Evolutionary conservation across 768 basidiomycete genomes (phyloP), one percentile per base, ranked within the genome.

Genomic region (Pulveroboletus sp.): DNA sequence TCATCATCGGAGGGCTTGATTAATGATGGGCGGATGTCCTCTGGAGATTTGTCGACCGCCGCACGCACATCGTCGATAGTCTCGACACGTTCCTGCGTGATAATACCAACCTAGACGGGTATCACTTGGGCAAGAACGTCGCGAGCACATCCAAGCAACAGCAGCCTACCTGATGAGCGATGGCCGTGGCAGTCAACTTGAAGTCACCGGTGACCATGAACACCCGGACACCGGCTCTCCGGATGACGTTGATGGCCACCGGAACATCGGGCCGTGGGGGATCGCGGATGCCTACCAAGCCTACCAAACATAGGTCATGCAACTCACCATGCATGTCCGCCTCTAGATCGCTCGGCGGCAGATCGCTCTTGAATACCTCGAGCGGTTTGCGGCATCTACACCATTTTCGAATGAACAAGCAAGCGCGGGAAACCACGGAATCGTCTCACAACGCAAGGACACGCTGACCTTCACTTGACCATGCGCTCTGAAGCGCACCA

Each of bases 171-270:
- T 74, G 70, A 33, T 69, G 64, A 0, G 74, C 76, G 45, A 81
- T 81, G 6, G 78, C 72, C 6, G 73, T 69, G 0, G 79, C 80
- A 0, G 80, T 81, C 54, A 77, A 63, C 40, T 74, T 67, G 62
- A 79, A 78, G 58, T 81, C 79, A 41, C 80, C 80, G 0, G 80
- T 81, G 21, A 81, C 69, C 78, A 81, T 81, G 51, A 77, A 74
- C 15, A 80, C 74, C 21, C 74, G 71, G 42, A 79, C 73, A 18
- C 81, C 80, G 1, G 81, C 81, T 44, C 66, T 61, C 21, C 75
- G 65, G 56, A 76, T 77, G 41, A 74, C 66, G 4, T 67, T 53
- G 2, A 83, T 76, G 7, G 81, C 73, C 0, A 62, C 65, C 2
- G 71, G 69, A n/a, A 75, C 74, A 46, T 81, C 75, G 10, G 71